Percentiles rank a stretch among this genome's conserved stretches.
phyloP scores from a whole-genome alignment of 352 stramenopile genomes.

The Pythium rhizo-oryzae region DNA sequence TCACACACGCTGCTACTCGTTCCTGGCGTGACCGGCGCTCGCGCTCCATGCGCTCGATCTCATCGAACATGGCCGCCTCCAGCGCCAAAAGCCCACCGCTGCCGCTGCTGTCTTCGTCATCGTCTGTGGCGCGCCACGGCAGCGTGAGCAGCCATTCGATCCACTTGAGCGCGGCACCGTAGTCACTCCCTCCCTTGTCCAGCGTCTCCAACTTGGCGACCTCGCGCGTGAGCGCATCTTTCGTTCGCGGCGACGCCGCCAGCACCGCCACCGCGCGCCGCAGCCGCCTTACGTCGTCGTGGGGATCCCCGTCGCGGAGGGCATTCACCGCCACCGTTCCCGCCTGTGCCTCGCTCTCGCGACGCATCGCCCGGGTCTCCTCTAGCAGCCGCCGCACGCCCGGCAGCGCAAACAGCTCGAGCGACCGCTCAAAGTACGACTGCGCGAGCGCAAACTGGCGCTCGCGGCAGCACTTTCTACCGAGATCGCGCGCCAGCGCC shows the following conservation, averaged over 20 bases:
- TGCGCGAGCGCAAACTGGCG: conserved; percentile 46
- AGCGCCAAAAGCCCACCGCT: conserved; percentile 30
- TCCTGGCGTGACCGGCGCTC: neutral
- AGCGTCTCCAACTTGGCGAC: conserved; percentile 46
- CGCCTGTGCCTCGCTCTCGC: conserved; percentile 5
- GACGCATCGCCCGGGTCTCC: conserved; percentile 28
- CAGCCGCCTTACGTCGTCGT: conserved; percentile 32
- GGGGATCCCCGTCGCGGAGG: neutral
- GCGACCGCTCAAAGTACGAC: conserved; percentile 63
- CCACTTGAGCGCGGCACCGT: conserved; percentile 44
- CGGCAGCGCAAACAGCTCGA: conserved; percentile 56
- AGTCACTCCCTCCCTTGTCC: conserved; percentile 34
- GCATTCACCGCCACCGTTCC: neutral
- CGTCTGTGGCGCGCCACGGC: conserved; percentile 44
- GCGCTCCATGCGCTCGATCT: conserved; percentile 43
- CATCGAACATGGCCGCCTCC: conserved; percentile 39
- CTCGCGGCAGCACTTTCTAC: conserved; percentile 56
- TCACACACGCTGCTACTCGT: conserved; percentile 34
- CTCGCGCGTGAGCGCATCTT: conserved; percentile 46
- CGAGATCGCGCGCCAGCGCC: conserved; percentile 61
- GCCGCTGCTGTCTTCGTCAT: conserved; percentile 8
- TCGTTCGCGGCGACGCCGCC: conserved; percentile 31
- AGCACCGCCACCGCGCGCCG: conserved; percentile 20
- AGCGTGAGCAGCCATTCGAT: conserved; percentile 62
- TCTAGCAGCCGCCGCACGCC: conserved; percentile 52